phyloP scores from a whole-genome alignment of 768 basidiomycete genomes.

The Pholiota microspora region DNA sequence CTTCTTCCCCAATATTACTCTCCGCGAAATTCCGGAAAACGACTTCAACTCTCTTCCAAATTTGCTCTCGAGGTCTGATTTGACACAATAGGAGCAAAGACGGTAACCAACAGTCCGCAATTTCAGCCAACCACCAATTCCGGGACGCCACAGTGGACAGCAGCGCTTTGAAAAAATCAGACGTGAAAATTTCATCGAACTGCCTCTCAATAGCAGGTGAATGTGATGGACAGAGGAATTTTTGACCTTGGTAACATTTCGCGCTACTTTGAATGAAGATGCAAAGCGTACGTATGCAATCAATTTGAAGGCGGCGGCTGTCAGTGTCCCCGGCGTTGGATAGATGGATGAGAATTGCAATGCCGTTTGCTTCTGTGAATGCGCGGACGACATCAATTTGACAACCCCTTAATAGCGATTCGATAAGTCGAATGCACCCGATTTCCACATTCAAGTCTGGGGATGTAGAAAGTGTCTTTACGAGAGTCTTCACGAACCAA shows the following conservation, averaged over 20 bases:
- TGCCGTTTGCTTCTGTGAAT: constrained; percentile 32
- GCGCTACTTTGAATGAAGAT: constrained; percentile 32
- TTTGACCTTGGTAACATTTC: constrained; percentile 3
- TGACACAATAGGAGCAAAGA: constrained; percentile 32
- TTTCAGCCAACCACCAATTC: constrained; percentile 38
- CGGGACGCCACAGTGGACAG: constrained; percentile 27
- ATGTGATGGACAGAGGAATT: constrained; percentile 12
- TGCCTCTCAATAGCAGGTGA: constrained; percentile 11
- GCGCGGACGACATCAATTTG: constrained; percentile 24
- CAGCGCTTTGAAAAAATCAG: constrained; percentile 37
- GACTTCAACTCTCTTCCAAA: constrained; percentile 31
- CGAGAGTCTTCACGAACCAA: constrained; percentile 27
- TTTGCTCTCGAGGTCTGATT: constrained; percentile 27
- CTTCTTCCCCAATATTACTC: constrained; percentile 19
- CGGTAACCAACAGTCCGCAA: constrained; percentile 34
- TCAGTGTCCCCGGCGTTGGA: constrained; percentile 32
- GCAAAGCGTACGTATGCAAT: constrained; percentile 36
- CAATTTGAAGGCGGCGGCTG: constrained; percentile 36
- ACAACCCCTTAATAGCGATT: constrained; percentile 27
- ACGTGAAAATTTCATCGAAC: constrained; percentile 31
- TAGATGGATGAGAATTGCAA: constrained; percentile 31
- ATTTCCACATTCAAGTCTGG: constrained; percentile 30
- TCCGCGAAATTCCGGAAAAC: constrained; percentile 26
- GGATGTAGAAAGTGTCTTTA: constrained; percentile 28
- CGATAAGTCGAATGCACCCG: constrained; percentile 34